Evolutionary conservation across 345 rosid species (phyloP), one percentile per base, ranked within the genome.

Genomic region (Trapa incisa): DNA sequence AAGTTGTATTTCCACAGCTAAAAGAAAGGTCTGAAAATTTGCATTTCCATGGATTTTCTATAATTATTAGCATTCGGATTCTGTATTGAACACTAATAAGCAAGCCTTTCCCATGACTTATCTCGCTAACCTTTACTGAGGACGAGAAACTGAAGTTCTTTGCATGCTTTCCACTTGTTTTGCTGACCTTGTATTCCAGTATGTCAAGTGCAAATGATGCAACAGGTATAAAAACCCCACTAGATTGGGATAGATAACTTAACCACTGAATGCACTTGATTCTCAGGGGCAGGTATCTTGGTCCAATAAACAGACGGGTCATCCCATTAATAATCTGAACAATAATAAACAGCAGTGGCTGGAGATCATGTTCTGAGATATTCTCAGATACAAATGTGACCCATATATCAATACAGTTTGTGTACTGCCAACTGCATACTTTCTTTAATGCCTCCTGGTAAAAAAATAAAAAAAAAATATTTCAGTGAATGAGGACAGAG

Each of bases 251-350:
- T 66, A 94, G 89, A 42, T 74, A 76, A 79, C 89, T 89, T 75
- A 91, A 76, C 96, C 97, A 91, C 48, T 85, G 92, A 69, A 91
- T 75, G 74, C 93, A 91, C 80, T 86, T 91, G 70, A 83, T 77
- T 79, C 92, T 83, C 70, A 94, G 76, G 64, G 91, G 96, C 75
- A 94, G 75, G 80, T 91, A 87, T 78, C 93, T 83, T 68, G 97
- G 96, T 73, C 96, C 97, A 50, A 86, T 87, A 77, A 94, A 87
- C 45, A 94, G 84, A 50, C 54, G 32, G 56, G 86, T 87, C 64
- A 94, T 80, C 72, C 97, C 97, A 72, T 85, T 89, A 80, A 91
- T 81, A 79, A 94, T 82, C 79, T 91, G 96, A 80, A 82, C 77
- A 66, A 77, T 70, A 42, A 72, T 76, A 71, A 82, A 81, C 65